Evolutionary conservation across 148 eudicot species (phyloP).

Genomic region (Chenopodium berlandieri): DNA sequence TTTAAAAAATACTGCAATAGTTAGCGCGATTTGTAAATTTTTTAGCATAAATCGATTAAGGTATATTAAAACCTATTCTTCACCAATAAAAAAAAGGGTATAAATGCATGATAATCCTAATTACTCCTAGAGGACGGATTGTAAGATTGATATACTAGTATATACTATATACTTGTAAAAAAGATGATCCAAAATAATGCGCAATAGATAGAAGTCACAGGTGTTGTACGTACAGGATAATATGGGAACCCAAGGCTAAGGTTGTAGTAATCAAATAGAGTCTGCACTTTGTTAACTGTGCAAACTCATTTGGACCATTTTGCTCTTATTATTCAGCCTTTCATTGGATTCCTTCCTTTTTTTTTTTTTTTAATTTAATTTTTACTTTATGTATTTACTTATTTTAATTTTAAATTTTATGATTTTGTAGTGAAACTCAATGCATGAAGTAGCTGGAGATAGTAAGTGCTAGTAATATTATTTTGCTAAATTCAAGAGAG

Average conservation of each 20-base stretch:
- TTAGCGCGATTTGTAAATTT: too few relatives aligned
- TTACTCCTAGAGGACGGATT: background rate
- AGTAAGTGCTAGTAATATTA: background rate
- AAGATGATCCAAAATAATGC: background rate
- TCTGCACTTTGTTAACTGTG: slow-evolving; percentile 12
- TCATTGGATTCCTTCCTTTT: slow-evolving; percentile 26
- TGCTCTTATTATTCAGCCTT: slow-evolving; percentile 4
- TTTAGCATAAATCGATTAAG: background rate
- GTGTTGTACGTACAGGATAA: slow-evolving; percentile 17
- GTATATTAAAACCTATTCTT: background rate
- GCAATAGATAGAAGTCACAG: slow-evolving; percentile 28
- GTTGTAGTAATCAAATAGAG: background rate
- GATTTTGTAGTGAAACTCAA: slow-evolving; percentile 6
- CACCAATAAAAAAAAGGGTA: background rate
- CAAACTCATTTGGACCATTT: slow-evolving; percentile 19
- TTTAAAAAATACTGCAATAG: too few relatives aligned
- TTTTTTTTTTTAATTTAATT: background rate
- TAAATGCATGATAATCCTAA: background rate
- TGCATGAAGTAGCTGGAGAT: slow-evolving; percentile 25
- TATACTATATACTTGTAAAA: too few relatives aligned
- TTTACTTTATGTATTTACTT: too few relatives aligned
- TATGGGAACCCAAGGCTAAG: slow-evolving; percentile 9
- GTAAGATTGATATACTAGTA: background rate
- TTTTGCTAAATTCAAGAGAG: slow-evolving; percentile 26
- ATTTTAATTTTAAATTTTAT: too few relatives aligned